phyloP scores from a whole-genome alignment of 495 filamentous ascomycete genomes.

The Articulospora tetracladia region DNA sequence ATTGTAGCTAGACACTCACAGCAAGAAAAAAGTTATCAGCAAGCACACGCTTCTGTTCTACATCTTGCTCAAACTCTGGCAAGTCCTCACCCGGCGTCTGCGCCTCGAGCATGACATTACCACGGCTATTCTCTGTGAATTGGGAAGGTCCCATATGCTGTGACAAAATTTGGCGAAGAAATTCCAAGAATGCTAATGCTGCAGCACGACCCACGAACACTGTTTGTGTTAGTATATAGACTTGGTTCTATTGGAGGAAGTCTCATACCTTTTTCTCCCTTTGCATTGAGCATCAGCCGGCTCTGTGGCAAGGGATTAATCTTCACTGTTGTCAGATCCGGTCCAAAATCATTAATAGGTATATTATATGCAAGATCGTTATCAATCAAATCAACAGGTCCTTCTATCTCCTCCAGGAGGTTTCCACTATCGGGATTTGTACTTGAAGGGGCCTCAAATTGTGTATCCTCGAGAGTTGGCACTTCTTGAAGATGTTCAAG shows the following conservation, averaged over 20 bases:
- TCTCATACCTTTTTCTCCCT: not conserved
- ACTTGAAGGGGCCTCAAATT: too few species aligned
- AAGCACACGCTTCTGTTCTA: not conserved
- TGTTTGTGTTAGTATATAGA: not conserved
- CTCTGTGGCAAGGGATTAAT: not conserved
- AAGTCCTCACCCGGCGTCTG: not conserved
- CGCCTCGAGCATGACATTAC: conserved; percentile 1
- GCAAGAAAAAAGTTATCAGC: not conserved
- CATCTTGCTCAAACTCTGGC: not conserved
- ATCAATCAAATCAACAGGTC: not conserved
- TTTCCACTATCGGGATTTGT: too few species aligned
- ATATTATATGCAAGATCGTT: not conserved
- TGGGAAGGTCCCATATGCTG: not conserved
- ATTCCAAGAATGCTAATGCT: not conserved
- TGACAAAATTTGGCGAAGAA: not conserved
- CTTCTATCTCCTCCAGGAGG: too few species aligned
- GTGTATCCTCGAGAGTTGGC: too few species aligned
- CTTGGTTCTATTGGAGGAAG: not conserved
- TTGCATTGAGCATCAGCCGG: not conserved
- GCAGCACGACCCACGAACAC: not conserved
- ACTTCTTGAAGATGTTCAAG: too few species aligned
- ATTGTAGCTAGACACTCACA: not conserved
- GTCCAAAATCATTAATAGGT: not conserved
- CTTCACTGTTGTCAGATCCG: not conserved
- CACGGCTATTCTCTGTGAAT: not conserved